Base-by-base conservation (phyloP, 192 early-diverging fungal genomes). In the Gorgonomyces haynaldii region DNA sequence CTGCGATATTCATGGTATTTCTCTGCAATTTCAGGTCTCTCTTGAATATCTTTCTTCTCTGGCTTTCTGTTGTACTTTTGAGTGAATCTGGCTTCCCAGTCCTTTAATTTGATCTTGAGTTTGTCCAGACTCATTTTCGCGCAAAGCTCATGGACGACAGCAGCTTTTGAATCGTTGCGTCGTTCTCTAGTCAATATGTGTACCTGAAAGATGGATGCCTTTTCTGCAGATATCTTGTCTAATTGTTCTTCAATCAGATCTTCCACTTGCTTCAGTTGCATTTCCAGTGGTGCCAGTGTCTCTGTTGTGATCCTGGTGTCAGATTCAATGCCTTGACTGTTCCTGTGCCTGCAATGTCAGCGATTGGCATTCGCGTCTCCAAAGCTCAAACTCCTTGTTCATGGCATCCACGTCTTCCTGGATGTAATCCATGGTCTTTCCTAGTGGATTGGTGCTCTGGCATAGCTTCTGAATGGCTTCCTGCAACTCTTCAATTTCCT, bases 401-500 rank as follows among this genome's bases (percentile, higher is more conserved):
- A 78, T 78, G 32, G 62, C 60, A 43, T 78, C 76, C 30, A 76
- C 61, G 42, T 78, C 76, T 45, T 78, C 76, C 26, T 75, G 72
- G 57, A 75, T 54, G 51, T 76, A 75, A 34, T 78, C 72, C 53
- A 78, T 56, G 2, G 67, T 72, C 40, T 70, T 72, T 23, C 66
- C 69, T 13, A 78, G 62, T 24, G 76, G 76, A 47, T 72, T 64
- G 2, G 76, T 73, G 45, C 43, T 60, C 9, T 65, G 55, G 23
- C 66, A 70, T 40, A 77, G 50, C 6, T 48, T 31, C 48, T 77
- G 74, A 42, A 77, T 74, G 7, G 54, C 61, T 29, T 63, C 61
- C 15, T 64, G 56, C 16, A 76, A 53, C 0, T 39, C 53, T 52
- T 68, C 63, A 43, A 72, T 72, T 65, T 62, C 60, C 28, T 70